Evolutionary conservation across 2,329 filamentous ascomycete genomes (phyloP).

Genomic region (Paecilomyces dactylethromorphus): DNA sequence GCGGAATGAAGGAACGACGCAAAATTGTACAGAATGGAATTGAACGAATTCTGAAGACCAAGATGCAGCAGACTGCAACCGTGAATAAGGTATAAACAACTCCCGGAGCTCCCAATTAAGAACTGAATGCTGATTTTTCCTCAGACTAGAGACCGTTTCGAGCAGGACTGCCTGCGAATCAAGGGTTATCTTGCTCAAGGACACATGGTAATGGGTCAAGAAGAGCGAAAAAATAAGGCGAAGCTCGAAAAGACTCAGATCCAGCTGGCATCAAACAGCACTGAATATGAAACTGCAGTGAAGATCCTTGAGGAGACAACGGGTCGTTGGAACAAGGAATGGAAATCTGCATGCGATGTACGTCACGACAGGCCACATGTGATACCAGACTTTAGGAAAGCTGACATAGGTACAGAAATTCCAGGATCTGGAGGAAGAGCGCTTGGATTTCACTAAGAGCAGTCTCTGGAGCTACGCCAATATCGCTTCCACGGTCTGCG

Average conservation of each 20-base stretch:
- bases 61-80: conserved; percentile 80
- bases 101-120: neutral
- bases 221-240: conserved; percentile 97
- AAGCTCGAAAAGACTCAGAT: conserved; percentile 99
- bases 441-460: conserved; percentile 94
- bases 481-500: conserved; percentile 92
- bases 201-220: conserved; percentile 99
- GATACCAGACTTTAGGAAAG: conserved; percentile 12
- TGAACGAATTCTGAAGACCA: conserved; percentile 88
- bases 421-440: conserved; percentile 95
- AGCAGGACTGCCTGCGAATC: conserved; percentile 96
- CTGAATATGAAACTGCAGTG: conserved; percentile 87
- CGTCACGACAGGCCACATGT: conserved; percentile 13
- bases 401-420: conserved; percentile 61
- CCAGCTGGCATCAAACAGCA: conserved; percentile 82
- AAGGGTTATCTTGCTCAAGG: conserved; percentile 97
- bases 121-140: conserved; percentile 5
- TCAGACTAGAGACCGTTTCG: conserved; percentile 83
- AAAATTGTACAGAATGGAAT: conserved; percentile 95
- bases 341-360: conserved; percentile 86
- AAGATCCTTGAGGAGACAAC: conserved; percentile 95
- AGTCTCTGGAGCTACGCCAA: conserved; percentile 98
- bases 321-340: conserved; percentile 91
- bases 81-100: conserved; percentile 74
- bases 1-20: conserved; percentile 89